phyloP scores from a whole-genome alignment of 768 basidiomycete species.

The Rhodosporidiobolus sp. region DNA sequence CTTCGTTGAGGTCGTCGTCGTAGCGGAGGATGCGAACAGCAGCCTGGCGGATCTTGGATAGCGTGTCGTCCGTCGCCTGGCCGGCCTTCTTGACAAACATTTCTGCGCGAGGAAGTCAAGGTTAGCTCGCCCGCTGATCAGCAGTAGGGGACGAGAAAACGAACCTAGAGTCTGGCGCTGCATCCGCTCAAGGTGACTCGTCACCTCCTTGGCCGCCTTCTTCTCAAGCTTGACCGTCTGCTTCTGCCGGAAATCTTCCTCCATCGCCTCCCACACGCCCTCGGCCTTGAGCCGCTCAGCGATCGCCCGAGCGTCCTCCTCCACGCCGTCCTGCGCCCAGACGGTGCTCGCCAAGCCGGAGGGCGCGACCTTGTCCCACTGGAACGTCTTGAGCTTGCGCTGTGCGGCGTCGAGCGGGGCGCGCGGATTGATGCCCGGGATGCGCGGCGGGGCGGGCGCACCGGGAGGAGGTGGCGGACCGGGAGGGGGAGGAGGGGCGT shows the following conservation, averaged over 20 bases:
- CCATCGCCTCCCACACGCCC: constrained; percentile 93
- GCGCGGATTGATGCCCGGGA: constrained; percentile 24
- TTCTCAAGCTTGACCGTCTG: constrained; percentile 62
- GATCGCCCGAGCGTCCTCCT: constrained; percentile 63
- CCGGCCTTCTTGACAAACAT: constrained; percentile 33
- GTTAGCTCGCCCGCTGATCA: neutral
- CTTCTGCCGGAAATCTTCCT: constrained; percentile 95
- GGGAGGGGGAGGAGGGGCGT: constrained; percentile 12
- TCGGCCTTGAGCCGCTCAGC: constrained; percentile 74
- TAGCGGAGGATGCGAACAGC: constrained; percentile 66
- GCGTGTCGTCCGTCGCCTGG: constrained; percentile 22
- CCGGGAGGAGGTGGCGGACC: constrained; percentile 32
- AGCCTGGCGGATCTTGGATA: constrained; percentile 25
- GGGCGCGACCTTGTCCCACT: constrained; percentile 97
- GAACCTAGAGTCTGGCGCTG: constrained; percentile 82
- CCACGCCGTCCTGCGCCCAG: constrained; percentile 56
- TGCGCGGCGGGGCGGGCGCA: constrained; percentile 39
- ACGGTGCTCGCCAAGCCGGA: constrained; percentile 78
- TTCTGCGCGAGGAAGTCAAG: neutral
- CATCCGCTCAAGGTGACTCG: constrained; percentile 64
- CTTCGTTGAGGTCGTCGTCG: constrained; percentile 76
- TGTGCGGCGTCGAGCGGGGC: constrained; percentile 33
- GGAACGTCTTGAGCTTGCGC: constrained; percentile 89
- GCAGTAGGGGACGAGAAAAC: constrained; percentile 47
- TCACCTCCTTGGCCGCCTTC: constrained; percentile 72